Evolutionary conservation across 257 asterid species (phyloP).

Genomic region (Paulownia fortunei): DNA sequence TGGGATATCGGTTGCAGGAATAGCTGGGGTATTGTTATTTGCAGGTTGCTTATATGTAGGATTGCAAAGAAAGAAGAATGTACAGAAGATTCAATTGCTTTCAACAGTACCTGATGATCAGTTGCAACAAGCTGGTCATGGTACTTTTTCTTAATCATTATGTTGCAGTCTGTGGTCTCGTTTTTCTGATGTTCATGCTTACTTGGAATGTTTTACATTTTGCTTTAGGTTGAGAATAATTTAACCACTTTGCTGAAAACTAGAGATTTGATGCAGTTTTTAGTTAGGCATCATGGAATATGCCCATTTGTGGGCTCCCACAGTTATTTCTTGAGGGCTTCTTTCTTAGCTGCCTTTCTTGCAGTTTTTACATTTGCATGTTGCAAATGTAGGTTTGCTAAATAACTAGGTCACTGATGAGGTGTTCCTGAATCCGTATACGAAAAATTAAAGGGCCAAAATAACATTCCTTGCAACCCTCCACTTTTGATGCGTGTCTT

Average conservation of each 20-base stretch:
- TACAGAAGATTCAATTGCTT: slow-evolving; percentile 43
- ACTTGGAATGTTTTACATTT: neutral
- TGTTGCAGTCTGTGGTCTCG: slow-evolving; percentile 12
- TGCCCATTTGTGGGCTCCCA: neutral
- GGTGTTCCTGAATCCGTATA: no score
- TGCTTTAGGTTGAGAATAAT: neutral
- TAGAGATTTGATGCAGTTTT: neutral
- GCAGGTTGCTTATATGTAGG: slow-evolving; percentile 55
- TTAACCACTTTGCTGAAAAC: neutral
- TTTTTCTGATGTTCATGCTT: slow-evolving; percentile 4
- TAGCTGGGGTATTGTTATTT: slow-evolving; percentile 53
- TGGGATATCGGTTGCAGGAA: slow-evolving; percentile 62
- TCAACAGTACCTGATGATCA: slow-evolving; percentile 49
- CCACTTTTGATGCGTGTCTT: neutral
- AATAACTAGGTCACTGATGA: no score
- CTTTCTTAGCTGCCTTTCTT: no score
- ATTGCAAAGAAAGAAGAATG: slow-evolving; percentile 54
- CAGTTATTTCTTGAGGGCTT: no score
- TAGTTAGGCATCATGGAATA: neutral
- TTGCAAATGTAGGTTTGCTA: no score
- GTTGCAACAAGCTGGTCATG: slow-evolving; percentile 40
- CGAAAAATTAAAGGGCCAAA: neutral
- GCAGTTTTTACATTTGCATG: no score
- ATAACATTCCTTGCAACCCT: neutral
- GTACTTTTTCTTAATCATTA: slow-evolving; percentile 26